Percentiles rank a stretch among this genome's conserved stretches.
phyloP scores from a whole-genome alignment of 495 filamentous ascomycete genomes.

The Chaetomium tenue region DNA sequence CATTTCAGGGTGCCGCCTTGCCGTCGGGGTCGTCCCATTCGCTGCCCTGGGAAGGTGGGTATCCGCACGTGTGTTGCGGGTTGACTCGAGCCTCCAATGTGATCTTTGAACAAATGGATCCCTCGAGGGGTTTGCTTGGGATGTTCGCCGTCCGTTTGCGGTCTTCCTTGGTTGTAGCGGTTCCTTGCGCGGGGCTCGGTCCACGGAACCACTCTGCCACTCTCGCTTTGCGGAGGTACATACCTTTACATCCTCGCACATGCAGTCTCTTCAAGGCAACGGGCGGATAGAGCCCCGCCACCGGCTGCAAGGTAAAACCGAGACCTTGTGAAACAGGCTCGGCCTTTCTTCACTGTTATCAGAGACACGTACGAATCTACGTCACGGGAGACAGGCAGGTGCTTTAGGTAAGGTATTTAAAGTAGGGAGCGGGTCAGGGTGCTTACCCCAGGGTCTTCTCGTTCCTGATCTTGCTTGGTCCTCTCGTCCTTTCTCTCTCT shows the following conservation, averaged over 20 bases:
- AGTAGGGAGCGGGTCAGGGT: not conserved
- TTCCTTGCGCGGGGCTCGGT: not conserved
- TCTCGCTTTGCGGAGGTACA: not conserved
- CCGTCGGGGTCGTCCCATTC: not conserved
- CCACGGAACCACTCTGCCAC: not conserved
- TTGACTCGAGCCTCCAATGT: not conserved
- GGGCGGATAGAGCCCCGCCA: too few species aligned
- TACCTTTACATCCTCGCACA: too few species aligned
- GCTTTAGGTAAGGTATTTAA: not conserved
- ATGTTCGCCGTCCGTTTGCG: not conserved
- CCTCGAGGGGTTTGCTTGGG: not conserved
- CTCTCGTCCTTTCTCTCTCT: not conserved
- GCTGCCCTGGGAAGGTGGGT: not conserved
- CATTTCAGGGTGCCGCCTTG: not conserved
- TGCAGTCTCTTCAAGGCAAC: too few species aligned
- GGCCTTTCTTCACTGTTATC: not conserved
- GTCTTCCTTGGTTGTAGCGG: not conserved
- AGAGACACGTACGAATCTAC: not conserved
- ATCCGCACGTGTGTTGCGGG: slow-evolving; percentile 6
- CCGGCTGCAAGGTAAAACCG: too few species aligned
- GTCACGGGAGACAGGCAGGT: not conserved
- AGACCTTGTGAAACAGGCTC: too few species aligned
- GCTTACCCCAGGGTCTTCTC: not conserved
- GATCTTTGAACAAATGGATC: not conserved
- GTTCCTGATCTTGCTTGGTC: not conserved